phyloP scores from a whole-genome alignment of 495 filamentous ascomycete genomes.

The Platismatia glauca region DNA sequence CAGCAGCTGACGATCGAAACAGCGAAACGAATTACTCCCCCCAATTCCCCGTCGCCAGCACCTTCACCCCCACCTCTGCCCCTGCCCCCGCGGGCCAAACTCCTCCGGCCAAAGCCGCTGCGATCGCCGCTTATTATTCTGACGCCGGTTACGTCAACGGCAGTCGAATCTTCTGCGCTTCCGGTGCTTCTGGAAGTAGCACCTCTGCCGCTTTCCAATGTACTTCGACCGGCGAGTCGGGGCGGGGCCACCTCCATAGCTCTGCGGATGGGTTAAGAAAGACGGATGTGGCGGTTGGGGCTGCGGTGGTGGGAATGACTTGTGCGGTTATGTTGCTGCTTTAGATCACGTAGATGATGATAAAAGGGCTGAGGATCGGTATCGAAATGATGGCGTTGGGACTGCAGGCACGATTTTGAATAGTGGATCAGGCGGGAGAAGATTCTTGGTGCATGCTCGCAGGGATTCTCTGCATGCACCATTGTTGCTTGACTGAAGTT shows the following conservation, averaged over 20 bases:
- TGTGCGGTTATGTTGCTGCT: neutral
- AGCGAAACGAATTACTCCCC: slow-evolving; percentile 24
- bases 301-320: neutral
- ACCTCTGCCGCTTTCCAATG: neutral
- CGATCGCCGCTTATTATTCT: neutral
- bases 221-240: neutral
- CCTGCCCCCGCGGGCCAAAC: neutral
- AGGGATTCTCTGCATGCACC: neutral
- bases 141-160: neutral
- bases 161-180: neutral
- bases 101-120: neutral
- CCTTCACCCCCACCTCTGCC: neutral
- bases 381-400: neutral
- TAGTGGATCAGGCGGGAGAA: neutral
- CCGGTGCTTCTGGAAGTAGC: neutral
- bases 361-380: neutral
- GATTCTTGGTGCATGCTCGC: neutral
- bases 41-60: slow-evolving; percentile 14
- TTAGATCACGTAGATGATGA: neutral
- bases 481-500: neutral
- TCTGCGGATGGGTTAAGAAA: neutral
- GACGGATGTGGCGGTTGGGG: neutral
- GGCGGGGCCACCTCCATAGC: neutral
- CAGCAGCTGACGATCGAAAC: neutral
- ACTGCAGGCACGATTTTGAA: neutral